Evolutionary conservation across 257 asterid species (phyloP), one percentile per base, ranked within the genome.

Genomic region (Solanum paucissectum): DNA sequence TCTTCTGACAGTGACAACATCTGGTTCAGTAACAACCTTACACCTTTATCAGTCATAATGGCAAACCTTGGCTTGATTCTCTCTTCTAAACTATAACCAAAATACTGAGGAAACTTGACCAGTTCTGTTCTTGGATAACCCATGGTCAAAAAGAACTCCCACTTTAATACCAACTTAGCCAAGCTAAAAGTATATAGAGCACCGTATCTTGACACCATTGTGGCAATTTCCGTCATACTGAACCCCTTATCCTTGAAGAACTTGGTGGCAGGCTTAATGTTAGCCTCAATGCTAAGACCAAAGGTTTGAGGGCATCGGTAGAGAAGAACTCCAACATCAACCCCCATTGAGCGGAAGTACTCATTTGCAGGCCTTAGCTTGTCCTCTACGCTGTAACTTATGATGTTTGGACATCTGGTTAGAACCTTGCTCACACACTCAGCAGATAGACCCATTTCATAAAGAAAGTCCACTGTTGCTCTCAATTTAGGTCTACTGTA

Each of bases 61-160:
- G 90, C 93, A 55, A 91, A 95, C 93, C 99, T 90, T 9, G 97
- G 98, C 85, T 95, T 97, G 90, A 95, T 97, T 90, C 98, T 93
- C 32, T 90, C 95, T 87, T 95, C 95, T 66, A 95, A 91, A 87
- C 96, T 97, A 89, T 97, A 97, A 75, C 99, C 98, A 66, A 97
- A 97, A 87, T 94, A 97, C 52, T 97, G 98, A 12, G 98, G 99
- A 89, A 97, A 95, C 77, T 97, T 97, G 8, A 95, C 91, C 89
- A 97, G 86, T 55, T 95, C 98, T 0, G 95, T 88, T 64, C 89
- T 93, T 1, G 98, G 98, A 90, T 94, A 96, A 27, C 85, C 95
- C 94, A 89, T 96, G 20, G 94, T 95, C 86, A 90, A 85, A 84
- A 92, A 96, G 89, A 94, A 95, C 71, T 95, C 94, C 98, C 99